These are phyloP conservation scores for Henningerozyma blattae DNA, from an alignment of 805 yeast species.

Conservation along the genomic window DNA sequence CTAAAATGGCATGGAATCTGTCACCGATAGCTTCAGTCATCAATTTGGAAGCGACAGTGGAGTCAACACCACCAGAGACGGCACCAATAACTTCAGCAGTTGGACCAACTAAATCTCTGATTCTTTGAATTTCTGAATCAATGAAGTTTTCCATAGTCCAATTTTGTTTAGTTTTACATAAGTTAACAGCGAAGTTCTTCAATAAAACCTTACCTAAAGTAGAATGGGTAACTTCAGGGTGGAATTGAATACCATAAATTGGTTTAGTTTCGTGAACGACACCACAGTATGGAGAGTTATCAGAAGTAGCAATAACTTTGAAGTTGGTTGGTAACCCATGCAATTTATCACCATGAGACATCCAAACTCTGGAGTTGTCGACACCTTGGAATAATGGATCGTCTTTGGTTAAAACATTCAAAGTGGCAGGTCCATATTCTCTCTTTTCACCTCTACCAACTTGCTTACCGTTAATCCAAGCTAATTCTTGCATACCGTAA, in stretches of 20 bases:
- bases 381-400: conserved; percentile 77
- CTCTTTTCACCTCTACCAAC: conserved; percentile 95
- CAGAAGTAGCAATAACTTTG: conserved; percentile 80
- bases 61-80: conserved; percentile 98
- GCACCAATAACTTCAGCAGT: conserved; percentile 99
- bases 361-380: conserved; percentile 95
- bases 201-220: conserved; percentile 77
- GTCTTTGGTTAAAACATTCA: conserved; percentile 54
- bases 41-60: conserved; percentile 96
- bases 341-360: conserved; percentile 98
- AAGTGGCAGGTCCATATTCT: conserved; percentile 94
- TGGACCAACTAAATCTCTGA: conserved; percentile 86
- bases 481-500: conserved; percentile 98
- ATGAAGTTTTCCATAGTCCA: conserved; percentile 99
- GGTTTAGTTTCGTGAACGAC: conserved; percentile 60
- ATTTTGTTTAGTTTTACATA: conserved; percentile 77
- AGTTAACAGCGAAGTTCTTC: conserved; percentile 84
- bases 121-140: conserved; percentile 91
- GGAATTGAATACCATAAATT: conserved; percentile 95
- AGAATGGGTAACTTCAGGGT: conserved; percentile 97
- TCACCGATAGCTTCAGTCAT: conserved; percentile 98
- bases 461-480: conserved; percentile 88
- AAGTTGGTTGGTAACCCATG: conserved; percentile 82
- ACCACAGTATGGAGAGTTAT: conserved; percentile 93
- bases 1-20: conserved; percentile 95